Evolutionary conservation across 768 basidiomycete species (phyloP).

Genomic region (Boletus fagicola): DNA sequence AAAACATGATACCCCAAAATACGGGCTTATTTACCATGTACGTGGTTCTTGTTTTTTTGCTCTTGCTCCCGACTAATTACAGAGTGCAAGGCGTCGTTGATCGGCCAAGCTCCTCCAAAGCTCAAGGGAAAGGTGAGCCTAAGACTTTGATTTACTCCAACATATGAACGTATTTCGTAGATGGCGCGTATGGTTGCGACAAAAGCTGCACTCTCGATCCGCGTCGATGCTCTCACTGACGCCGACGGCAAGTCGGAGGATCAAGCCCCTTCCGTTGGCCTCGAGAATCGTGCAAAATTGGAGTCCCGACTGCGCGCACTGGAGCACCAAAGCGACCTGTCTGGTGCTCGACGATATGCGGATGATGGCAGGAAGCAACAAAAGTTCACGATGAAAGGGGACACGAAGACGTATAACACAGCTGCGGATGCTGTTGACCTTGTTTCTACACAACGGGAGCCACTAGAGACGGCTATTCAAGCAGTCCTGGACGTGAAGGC

Average conservation of each 20-base stretch:
- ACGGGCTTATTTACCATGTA: constrained; percentile 98
- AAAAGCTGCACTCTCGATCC: constrained; percentile 94
- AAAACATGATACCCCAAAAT: constrained; percentile 96
- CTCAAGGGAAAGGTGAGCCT: constrained; percentile 86
- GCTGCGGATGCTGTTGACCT: constrained; percentile 81
- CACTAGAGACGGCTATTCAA: constrained; percentile 72
- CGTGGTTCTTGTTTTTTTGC: constrained; percentile 23
- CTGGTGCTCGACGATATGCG: constrained; percentile 65
- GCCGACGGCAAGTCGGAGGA: constrained; percentile 85
- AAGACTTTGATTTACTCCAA: background rate
- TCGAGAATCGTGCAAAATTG: constrained; percentile 92
- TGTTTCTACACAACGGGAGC: constrained; percentile 81
- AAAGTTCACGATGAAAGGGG: constrained; percentile 79
- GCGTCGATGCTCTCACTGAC: constrained; percentile 95
- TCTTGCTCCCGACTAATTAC: constrained; percentile 2
- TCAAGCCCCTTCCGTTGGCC: constrained; percentile 79
- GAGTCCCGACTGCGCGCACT: constrained; percentile 90
- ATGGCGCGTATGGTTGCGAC: constrained; percentile 99
- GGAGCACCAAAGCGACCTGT: constrained; percentile 76
- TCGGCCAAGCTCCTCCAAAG: constrained; percentile 96
- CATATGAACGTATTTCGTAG: constrained; percentile 34
- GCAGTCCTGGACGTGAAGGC: constrained; percentile 80
- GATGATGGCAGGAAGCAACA: constrained; percentile 66
- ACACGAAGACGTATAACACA: constrained; percentile 80
- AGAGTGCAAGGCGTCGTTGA: constrained; percentile 72